Evolutionary conservation across 2,329 filamentous ascomycete genomes (phyloP).

Genomic region (Bipolaris oryzae): DNA sequence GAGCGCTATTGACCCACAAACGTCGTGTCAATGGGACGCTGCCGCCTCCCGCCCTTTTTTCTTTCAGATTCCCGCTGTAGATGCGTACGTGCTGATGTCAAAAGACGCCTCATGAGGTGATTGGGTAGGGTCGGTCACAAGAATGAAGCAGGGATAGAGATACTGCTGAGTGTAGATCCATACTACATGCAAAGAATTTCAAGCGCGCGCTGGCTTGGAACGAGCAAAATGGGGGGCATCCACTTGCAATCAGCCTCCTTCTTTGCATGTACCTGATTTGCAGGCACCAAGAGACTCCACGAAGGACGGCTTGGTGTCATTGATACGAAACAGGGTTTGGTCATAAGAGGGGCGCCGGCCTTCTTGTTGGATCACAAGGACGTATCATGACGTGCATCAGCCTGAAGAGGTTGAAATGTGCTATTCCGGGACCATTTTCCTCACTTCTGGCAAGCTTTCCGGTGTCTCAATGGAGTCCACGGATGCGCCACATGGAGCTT

Average conservation of each 20-base stretch:
- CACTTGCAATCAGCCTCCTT: background rate
- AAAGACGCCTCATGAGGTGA: background rate
- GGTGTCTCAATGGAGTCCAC: background rate
- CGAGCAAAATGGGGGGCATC: background rate
- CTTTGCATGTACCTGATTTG: background rate
- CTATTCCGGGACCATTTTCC: background rate
- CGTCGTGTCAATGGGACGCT: background rate
- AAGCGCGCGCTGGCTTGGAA: background rate
- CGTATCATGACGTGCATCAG: background rate
- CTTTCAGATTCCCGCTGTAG: background rate
- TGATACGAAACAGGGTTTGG: background rate
- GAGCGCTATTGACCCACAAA: background rate
- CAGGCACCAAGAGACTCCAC: background rate
- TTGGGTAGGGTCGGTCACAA: background rate
- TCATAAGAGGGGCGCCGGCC: no score
- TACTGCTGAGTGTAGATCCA: background rate
- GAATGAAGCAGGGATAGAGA: background rate
- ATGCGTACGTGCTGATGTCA: no score
- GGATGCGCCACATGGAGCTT: background rate
- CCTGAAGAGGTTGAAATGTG: background rate
- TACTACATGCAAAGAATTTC: background rate
- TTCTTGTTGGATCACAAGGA: background rate
- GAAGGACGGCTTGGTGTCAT: background rate
- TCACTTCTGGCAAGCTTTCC: background rate
- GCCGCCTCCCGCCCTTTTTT: background rate